phyloP scores from a whole-genome alignment of 1,139 yeast genomes.

The Taiozyma sp. region DNA sequence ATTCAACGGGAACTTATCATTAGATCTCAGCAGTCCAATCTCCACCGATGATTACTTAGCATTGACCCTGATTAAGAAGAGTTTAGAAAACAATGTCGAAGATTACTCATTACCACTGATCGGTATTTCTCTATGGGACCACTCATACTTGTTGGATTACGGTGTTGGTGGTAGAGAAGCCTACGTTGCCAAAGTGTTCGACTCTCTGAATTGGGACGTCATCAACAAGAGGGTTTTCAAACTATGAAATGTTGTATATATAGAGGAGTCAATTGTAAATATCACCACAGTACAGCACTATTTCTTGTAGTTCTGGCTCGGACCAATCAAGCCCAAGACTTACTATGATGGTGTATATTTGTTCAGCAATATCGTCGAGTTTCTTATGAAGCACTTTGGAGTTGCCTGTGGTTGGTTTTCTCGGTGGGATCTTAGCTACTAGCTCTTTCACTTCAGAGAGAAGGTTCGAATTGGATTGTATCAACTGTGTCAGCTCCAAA shows the following conservation, averaged over 20 bases:
- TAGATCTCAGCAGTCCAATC: constrained; percentile 73
- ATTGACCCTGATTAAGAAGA: constrained; percentile 37
- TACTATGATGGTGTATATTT: constrained; percentile 24
- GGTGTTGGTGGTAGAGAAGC: constrained; percentile 73
- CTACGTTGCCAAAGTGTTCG: constrained; percentile 73
- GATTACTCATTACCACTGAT: constrained; percentile 77
- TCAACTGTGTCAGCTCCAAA: background rate
- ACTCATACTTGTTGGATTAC: constrained; percentile 76
- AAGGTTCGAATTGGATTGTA: constrained; percentile 1
- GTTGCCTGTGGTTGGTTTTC: no score
- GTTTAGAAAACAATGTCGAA: constrained; percentile 32
- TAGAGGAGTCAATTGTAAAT: constrained; percentile 2
- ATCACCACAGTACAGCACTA: constrained; percentile 27
- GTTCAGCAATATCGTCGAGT: constrained; percentile 24
- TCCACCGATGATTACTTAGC: constrained; percentile 46
- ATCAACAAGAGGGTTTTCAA: constrained; percentile 54
- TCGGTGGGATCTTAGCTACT: background rate
- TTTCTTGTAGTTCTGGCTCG: constrained; percentile 25
- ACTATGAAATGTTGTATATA: constrained; percentile 1
- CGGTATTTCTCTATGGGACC: constrained; percentile 83
- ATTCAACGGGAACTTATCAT: constrained; percentile 56
- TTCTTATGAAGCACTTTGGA: background rate
- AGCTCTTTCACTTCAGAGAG: constrained; percentile 4
- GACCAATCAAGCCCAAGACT: constrained; percentile 22
- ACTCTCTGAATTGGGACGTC: constrained; percentile 82